A percentile compares a stretch with the other conserved stretches of the same genome.
Evolutionary conservation across 148 eudicot species (phyloP).

Genomic region (Rhododendron williamsianum): DNA sequence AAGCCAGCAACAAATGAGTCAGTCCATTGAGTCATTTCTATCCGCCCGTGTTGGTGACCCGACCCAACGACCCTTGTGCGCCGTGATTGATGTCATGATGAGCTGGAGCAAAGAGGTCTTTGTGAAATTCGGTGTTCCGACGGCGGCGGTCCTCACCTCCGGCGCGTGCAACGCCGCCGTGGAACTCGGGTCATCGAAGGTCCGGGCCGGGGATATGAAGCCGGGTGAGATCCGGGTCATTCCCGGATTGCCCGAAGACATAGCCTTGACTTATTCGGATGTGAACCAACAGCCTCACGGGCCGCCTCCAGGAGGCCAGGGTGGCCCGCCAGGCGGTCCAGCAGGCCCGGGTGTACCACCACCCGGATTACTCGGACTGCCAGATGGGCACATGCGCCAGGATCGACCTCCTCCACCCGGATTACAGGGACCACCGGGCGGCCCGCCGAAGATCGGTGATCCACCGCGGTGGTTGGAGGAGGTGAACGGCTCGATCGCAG

Average conservation of each 20-base stretch:
- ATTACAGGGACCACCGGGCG: constrained; percentile 4
- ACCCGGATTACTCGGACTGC: constrained; percentile 13
- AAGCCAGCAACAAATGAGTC: constrained; percentile 25
- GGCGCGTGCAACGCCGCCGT: constrained; percentile 56
- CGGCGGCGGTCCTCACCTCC: constrained; percentile 47
- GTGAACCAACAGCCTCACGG: constrained; percentile 9
- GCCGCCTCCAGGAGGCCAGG: constrained; percentile 15
- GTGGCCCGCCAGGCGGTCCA: constrained; percentile 3
- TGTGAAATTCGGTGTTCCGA: constrained; percentile 28
- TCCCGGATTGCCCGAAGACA: constrained; percentile 47
- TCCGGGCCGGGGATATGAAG: constrained; percentile 22
- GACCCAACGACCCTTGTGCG: constrained; percentile 35
- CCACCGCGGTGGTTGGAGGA: constrained; percentile 47
- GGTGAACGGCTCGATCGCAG: constrained; percentile 35
- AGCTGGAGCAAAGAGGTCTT: constrained; percentile 48
- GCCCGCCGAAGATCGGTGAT: constrained; percentile 26
- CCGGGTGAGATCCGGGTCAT: constrained; percentile 43
- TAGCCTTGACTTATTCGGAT: constrained; percentile 48
- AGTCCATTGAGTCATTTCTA: constrained; percentile 32
- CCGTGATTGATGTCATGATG: constrained; percentile 63
- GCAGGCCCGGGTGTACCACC: constrained; percentile 13
- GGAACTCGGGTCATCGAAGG: constrained; percentile 48
- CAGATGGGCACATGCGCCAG: constrained; percentile 17
- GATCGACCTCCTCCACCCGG: constrained; percentile 18
- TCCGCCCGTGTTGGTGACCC: constrained; percentile 10